Base-by-base conservation (phyloP, 1,284 basidiomycete genomes). In the Cutaneotrichosporon spelunceum region DNA sequence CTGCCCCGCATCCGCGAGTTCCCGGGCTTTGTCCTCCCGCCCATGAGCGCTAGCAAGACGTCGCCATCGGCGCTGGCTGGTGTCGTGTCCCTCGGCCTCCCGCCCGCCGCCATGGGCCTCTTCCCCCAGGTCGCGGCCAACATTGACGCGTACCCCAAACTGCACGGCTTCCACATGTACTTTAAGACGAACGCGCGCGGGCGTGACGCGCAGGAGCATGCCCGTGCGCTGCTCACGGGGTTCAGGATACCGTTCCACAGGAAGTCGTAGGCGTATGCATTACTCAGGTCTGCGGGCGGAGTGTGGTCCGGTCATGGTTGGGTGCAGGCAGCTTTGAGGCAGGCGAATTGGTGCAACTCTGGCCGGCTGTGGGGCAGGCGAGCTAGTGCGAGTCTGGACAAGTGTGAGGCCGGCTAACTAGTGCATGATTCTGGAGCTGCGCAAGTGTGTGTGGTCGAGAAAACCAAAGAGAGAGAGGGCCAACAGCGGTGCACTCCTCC, bases 81-180 rank as follows among this genome's bases (percentile, higher is more conserved):
- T 53, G 91, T 94, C 29, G 91, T 98, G 53, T 86, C 87, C 2
- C 87, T 99, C 68, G 95, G 95, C 61, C 82, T 99, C 27, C 86
- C 88, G 0, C 86, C 90, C 0, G 82, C 85, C 19, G 93, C 93
- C 0, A 89, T 98, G 85, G 87, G 85, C 11, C 84, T 95, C 66
- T 99, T 97, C 84, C 95, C 95, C 4, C 90, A 93, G 78, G 87
- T 96, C 60, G 93, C 96, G 80, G 87, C 91, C 75, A 97, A 95
- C 79, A 78, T 89, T 62, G 93, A 96, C 74, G 79, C 88, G 45
- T 97, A 95, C 75, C 90, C 91, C 8, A 85, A 84, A 68, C 76
- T 86, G 57, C 88, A 88, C 72, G 93, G 93, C 39, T 90, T 96
- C 85, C 89, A 95, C 75, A 86, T 97, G 53, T 89, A 93, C 75